These are phyloP conservation scores for Artemisia argyi DNA, from an alignment of 129 eudicot genomes.

Conservation along the genomic window DNA sequence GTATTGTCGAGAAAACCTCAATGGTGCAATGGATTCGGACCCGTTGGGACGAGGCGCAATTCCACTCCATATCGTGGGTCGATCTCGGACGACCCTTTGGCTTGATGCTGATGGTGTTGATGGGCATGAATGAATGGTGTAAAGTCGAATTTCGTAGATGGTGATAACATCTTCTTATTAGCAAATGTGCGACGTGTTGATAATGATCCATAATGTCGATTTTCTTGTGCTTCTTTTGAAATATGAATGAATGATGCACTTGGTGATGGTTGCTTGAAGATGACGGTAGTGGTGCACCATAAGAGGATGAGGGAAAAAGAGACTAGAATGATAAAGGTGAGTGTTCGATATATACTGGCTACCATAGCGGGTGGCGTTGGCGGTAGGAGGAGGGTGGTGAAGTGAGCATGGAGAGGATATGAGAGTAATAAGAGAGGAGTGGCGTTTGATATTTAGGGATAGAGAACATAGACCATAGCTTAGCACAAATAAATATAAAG, in stretches of 20 bases:
- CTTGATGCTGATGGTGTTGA: conserved; percentile 21
- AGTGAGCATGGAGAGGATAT: conserved; percentile 23
- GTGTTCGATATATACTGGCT: conserved; percentile 29
- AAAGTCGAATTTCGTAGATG: conserved; percentile 37
- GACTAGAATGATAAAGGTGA: conserved; percentile 18
- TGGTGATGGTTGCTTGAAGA: conserved; percentile 6
- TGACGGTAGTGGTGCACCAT: conserved; percentile 21
- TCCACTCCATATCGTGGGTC: conserved; percentile 53
- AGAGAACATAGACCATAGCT: conserved; percentile 31
- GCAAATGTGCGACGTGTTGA: conserved; percentile 11
- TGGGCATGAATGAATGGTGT: conserved; percentile 44
- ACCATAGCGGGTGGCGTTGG: conserved; percentile 39
- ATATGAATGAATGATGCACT: not conserved
- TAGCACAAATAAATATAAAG: conserved; percentile 24
- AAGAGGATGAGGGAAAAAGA: conserved; percentile 25
- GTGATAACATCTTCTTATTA: conserved; percentile 16
- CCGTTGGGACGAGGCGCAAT: conserved; percentile 55
- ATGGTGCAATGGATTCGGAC: conserved; percentile 78
- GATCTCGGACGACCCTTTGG: conserved; percentile 25
- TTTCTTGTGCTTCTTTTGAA: conserved; percentile 17
- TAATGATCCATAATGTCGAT: conserved; percentile 5
- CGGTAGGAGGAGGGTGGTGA: conserved; percentile 29
- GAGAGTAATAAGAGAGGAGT: conserved; percentile 16
- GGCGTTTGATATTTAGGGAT: conserved; percentile 10
- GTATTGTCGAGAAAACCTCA: conserved; percentile 40